phyloP scores from a whole-genome alignment of 2,329 filamentous ascomycete species.

The Teratosphaeria zuluensis region DNA sequence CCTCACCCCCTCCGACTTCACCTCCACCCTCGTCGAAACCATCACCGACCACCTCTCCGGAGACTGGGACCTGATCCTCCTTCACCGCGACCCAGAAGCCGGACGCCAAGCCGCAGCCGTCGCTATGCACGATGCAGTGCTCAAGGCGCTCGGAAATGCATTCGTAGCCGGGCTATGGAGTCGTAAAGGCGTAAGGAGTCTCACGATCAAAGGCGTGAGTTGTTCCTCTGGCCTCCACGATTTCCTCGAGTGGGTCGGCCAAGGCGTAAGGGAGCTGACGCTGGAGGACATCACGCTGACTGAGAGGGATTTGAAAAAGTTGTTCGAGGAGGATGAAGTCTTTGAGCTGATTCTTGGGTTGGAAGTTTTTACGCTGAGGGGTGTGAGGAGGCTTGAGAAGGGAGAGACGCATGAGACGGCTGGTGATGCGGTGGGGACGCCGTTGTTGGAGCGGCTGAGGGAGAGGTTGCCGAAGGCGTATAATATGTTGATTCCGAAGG shows the following conservation, averaged over 20 bases:
- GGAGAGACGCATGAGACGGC: neutral
- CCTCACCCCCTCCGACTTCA: neutral
- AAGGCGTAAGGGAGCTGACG: neutral
- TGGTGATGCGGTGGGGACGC: neutral
- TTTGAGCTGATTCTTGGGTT: neutral
- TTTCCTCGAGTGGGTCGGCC: neutral
- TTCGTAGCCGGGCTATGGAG: neutral
- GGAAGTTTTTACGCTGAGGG: neutral
- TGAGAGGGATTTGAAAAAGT: neutral
- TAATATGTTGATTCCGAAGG: neutral
- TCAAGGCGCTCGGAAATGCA: neutral
- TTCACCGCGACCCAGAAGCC: neutral
- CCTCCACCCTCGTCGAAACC: neutral
- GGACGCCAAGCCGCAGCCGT: neutral
- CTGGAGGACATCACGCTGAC: neutral
- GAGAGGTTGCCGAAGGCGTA: neutral
- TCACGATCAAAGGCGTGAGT: neutral
- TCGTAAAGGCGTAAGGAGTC: neutral
- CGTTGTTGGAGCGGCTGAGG: neutral
- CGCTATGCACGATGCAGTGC: neutral
- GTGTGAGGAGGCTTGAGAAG: neutral
- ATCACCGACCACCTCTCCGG: neutral
- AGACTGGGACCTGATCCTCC: neutral
- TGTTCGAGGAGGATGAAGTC: neutral
- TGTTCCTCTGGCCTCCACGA: neutral